Evolutionary conservation across 2,329 filamentous ascomycete genomes (phyloP).

Genomic region (Dryadomyces sulphureus): DNA sequence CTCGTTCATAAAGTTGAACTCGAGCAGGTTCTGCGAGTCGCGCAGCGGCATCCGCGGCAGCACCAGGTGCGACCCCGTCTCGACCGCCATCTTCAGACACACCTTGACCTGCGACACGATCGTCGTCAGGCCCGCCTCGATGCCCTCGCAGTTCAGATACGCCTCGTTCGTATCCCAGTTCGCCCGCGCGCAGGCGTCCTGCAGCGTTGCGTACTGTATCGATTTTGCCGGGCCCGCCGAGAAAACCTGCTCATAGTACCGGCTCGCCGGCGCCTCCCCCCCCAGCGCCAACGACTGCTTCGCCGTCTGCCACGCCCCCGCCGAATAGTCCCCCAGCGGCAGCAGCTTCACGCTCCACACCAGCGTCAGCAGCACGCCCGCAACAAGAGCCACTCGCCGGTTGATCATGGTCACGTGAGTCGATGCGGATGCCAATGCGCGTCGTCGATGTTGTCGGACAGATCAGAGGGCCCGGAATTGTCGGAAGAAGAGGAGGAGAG

Average conservation of each 20-base stretch:
- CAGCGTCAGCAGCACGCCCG: slow-evolving; percentile 5
- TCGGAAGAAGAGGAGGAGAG: not conserved
- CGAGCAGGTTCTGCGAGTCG: slow-evolving; percentile 15
- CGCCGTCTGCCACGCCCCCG: slow-evolving; percentile 9
- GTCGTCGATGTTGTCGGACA: too few relatives aligned
- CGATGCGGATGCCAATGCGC: too few relatives aligned
- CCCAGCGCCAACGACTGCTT: slow-evolving; percentile 2
- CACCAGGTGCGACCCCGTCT: slow-evolving; percentile 16
- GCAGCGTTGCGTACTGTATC: slow-evolving; percentile 14
- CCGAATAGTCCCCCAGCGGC: slow-evolving; percentile 5
- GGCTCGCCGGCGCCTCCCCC: not conserved
- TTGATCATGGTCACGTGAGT: slow-evolving; percentile 5
- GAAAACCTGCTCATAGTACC: slow-evolving; percentile 20
- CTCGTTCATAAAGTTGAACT: slow-evolving; percentile 19
- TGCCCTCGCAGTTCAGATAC: slow-evolving; percentile 18
- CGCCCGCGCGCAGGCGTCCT: slow-evolving; percentile 13
- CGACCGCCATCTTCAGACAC: slow-evolving; percentile 21
- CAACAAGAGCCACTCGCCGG: slow-evolving; percentile 8
- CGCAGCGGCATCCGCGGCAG: slow-evolving; percentile 20
- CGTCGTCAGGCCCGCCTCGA: slow-evolving; percentile 18
- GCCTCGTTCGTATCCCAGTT: slow-evolving; percentile 15
- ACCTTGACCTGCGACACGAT: slow-evolving; percentile 21
- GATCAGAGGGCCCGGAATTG: not conserved
- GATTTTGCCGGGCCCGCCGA: slow-evolving; percentile 8
- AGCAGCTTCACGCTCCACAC: slow-evolving; percentile 8